Evolutionary conservation across 345 rosid species (phyloP), one percentile per base, ranked within the genome.

Genomic region (Euphorbia peplus): DNA sequence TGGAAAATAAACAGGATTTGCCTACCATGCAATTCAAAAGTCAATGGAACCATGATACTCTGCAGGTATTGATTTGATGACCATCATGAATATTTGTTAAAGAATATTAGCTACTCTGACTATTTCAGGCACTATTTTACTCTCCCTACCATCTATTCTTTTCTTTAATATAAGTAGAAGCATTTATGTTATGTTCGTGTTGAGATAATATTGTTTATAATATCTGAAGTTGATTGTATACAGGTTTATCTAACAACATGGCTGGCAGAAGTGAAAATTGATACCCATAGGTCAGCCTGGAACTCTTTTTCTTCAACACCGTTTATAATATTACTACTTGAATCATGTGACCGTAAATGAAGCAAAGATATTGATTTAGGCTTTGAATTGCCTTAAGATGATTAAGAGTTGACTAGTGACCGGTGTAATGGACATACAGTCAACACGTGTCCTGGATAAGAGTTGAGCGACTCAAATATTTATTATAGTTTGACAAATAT

Each of bases 231-330:
- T 47, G 26, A 6, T 60, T 66, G 65, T 2, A 35, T 57, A 67
- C 86, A 92, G 95, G 85, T 85, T 47, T 83, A 81, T 80, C 75
- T 92, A 66, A 87, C 95, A 57, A 74, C 96, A 63, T 90, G 95
- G 98, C 86, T 84, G 73, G 88, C 93, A n/a, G 92, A 87, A 75
- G 88, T 85, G 63, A 86, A 88, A 67, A 65, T 90, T 22, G 86
- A 85, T 72, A 48, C 73, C 63, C 82, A 74, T 35, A 88, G 98
- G 98, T 90, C 79, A 79, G 60, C 9, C 21, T 37, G 22, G 39
- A 30, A 69, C 26, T 35, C 35, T 2, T 8, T 10, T 46, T 4
- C 11, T n/a, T 52, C 22, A 18, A 64, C 51, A 8, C n/a, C 58
- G 21, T 50, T 19, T 22, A 0, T 47, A n/a, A 58, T n/a, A 57